Percentiles rank a stretch among this genome's conserved stretches.
Conservation (phyloP, 306 rosid species). For the Lablab purpureus region DNA sequence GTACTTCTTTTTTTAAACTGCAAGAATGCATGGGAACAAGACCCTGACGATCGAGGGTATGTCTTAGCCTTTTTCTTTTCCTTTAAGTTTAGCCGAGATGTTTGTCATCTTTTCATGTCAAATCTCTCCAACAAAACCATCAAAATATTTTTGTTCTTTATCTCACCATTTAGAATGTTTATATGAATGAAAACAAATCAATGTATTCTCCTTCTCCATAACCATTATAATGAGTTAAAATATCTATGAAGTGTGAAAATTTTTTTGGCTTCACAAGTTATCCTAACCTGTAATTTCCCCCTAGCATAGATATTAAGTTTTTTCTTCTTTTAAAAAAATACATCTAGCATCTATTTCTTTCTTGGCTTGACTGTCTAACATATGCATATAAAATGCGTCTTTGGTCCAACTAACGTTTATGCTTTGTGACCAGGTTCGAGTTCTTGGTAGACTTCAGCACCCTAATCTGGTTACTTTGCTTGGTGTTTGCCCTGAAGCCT, state of each 20-base stretch:
- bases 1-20: background rate
- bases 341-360: background rate
- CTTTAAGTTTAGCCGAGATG: background rate
- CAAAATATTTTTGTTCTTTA: background rate
- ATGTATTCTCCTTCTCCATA: slow-evolving; percentile 15
- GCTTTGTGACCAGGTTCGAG: slow-evolving; percentile 65
- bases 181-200: slow-evolving; percentile 19
- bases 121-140: background rate
- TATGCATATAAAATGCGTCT: slow-evolving; percentile 16
- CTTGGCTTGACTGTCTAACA: background rate
- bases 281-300: slow-evolving; percentile 2
- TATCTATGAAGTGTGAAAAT: background rate
- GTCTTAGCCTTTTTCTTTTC: background rate
- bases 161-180: background rate
- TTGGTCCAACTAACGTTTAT: slow-evolving; percentile 31
- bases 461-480: slow-evolving; percentile 81
- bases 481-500: slow-evolving; percentile 77
- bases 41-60: background rate
- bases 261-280: slow-evolving; percentile 4
- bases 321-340: too few species aligned
- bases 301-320: background rate
- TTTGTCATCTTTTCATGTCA: background rate
- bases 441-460: slow-evolving; percentile 77
- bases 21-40: slow-evolving; percentile 11
- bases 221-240: background rate